phyloP scores from a whole-genome alignment of 768 basidiomycete species.

The Trametes punicea region DNA sequence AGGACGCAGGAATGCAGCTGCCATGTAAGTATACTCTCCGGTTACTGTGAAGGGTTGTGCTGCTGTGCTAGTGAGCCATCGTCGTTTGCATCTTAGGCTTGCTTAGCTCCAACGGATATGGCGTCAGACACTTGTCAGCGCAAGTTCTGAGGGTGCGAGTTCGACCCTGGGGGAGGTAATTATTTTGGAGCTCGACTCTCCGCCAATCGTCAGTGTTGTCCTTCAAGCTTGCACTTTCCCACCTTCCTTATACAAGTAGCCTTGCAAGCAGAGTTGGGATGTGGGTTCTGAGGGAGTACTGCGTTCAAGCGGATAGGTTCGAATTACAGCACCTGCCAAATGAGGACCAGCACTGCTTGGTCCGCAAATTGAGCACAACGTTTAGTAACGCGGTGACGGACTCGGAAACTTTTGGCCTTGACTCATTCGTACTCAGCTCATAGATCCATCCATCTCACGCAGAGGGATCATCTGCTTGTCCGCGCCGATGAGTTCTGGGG shows the following conservation, averaged over 20 bases:
- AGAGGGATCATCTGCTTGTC: background rate
- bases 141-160: conserved; percentile 59
- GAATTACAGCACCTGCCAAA: conserved; percentile 6
- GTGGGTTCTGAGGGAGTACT: background rate
- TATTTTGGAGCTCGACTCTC: background rate
- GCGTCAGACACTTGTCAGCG: conserved; percentile 56
- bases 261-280: no score
- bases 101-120: conserved; percentile 70
- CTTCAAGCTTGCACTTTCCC: no score
- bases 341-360: background rate
- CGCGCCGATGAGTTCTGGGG: conserved; percentile 10
- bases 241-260: no score
- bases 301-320: background rate
- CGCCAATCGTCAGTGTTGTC: no score
- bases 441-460: background rate
- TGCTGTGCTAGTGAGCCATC: no score
- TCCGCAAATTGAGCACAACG: conserved; percentile 1
- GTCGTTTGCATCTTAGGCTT: no score
- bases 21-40: no score
- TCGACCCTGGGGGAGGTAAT: conserved; percentile 64
- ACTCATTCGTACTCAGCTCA: background rate
- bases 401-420: background rate
- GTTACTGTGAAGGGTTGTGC: no score
- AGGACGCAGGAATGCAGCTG: no score
- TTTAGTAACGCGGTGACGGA: background rate